phyloP scores from a whole-genome alignment of 2,329 filamentous ascomycete species.

The Aquanectria penicillioides region DNA sequence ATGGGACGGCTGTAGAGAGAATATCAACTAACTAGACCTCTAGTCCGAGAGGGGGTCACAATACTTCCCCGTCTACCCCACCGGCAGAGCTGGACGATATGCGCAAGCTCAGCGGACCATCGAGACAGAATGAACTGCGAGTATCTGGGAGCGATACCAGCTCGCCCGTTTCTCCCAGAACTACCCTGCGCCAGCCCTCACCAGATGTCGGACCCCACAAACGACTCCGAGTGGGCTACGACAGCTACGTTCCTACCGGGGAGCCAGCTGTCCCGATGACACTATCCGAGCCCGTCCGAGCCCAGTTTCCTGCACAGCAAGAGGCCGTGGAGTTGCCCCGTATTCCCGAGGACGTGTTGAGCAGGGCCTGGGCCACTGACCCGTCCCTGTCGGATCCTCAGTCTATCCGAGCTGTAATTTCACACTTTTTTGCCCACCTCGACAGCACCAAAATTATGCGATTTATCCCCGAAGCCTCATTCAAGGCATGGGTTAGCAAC shows the following conservation, averaged over 20 bases:
- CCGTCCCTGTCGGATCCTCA: slow-evolving; percentile 57
- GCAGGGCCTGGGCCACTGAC: slow-evolving; percentile 61
- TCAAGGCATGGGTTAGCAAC: slow-evolving; percentile 50
- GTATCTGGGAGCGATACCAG: slow-evolving; percentile 56
- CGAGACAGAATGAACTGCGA: slow-evolving; percentile 49
- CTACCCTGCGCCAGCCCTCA: slow-evolving; percentile 45
- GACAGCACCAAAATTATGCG: slow-evolving; percentile 54
- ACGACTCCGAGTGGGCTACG: slow-evolving; percentile 59
- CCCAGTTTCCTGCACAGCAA: slow-evolving; percentile 50
- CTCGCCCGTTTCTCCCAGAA: slow-evolving; percentile 60
- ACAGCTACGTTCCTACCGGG: slow-evolving; percentile 53
- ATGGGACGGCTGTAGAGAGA: slow-evolving; percentile 15
- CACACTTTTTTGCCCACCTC: slow-evolving; percentile 55
- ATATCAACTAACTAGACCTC: slow-evolving; percentile 21
- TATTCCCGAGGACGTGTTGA: slow-evolving; percentile 60
- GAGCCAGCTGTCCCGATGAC: slow-evolving; percentile 45
- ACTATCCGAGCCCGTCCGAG: slow-evolving; percentile 50
- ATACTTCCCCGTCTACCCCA: slow-evolving; percentile 64
- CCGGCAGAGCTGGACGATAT: slow-evolving; percentile 60
- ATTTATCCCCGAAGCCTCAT: slow-evolving; percentile 53
- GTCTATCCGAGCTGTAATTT: slow-evolving; percentile 50
- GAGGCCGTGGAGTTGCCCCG: slow-evolving; percentile 54
- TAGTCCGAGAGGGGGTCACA: slow-evolving; percentile 68
- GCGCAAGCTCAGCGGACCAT: slow-evolving; percentile 47
- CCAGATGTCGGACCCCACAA: slow-evolving; percentile 55